Percentiles rank a stretch among this genome's conserved stretches.
phyloP scores from a whole-genome alignment of 345 rosid genomes.

The Murraya koenigii region DNA sequence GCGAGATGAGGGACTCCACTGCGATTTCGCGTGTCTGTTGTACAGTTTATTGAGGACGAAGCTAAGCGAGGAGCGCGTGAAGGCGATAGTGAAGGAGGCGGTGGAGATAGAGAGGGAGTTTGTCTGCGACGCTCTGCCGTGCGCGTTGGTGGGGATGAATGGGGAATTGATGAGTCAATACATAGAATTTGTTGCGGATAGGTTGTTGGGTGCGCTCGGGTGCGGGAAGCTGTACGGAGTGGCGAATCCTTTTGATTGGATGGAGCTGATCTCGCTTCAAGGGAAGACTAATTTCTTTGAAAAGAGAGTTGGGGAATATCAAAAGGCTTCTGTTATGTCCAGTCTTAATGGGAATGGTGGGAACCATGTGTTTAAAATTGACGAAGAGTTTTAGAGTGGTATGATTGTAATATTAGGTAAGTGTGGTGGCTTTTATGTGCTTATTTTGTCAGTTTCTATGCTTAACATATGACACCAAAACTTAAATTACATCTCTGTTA shows the following conservation, averaged over 20 bases:
- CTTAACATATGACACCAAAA: background rate
- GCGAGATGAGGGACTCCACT: slow-evolving; percentile 92
- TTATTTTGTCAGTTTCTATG: background rate
- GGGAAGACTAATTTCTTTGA: slow-evolving; percentile 91
- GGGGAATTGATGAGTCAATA: slow-evolving; percentile 72
- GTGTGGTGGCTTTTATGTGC: background rate
- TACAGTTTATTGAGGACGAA: slow-evolving; percentile 51
- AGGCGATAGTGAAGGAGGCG: slow-evolving; percentile 67
- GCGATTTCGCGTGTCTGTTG: slow-evolving; percentile 85
- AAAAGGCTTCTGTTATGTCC: slow-evolving; percentile 78
- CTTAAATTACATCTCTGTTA: background rate
- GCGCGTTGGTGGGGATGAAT: slow-evolving; percentile 92
- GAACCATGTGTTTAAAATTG: slow-evolving; percentile 64
- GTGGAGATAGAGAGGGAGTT: slow-evolving; percentile 92
- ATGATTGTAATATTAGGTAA: background rate
- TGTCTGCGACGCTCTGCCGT: slow-evolving; percentile 86
- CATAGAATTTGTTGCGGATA: slow-evolving; percentile 85
- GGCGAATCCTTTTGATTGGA: slow-evolving; percentile 85
- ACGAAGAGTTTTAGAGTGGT: slow-evolving; percentile 61
- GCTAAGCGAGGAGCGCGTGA: slow-evolving; percentile 70
- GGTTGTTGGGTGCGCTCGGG: slow-evolving; percentile 67
- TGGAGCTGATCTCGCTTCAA: slow-evolving; percentile 82
- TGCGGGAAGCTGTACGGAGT: slow-evolving; percentile 60
- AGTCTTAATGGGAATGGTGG: slow-evolving; percentile 55
- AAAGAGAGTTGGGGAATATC: slow-evolving; percentile 83